Evolutionary conservation across 2,329 filamentous ascomycete species (phyloP).

Genomic region (Fusarium fujikuroi): DNA sequence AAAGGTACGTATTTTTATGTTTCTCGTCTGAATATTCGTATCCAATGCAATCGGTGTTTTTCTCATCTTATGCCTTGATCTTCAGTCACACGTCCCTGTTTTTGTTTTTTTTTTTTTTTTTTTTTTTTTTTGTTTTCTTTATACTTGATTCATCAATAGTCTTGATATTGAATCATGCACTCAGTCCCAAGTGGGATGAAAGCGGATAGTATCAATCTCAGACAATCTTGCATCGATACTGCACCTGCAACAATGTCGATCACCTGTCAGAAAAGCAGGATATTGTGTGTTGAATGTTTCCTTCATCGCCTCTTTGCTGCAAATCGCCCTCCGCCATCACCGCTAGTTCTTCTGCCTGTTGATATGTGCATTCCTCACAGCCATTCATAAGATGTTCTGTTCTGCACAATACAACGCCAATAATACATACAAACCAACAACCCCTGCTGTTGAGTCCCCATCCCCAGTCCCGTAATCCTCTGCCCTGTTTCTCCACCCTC

Average conservation of each 20-base stretch:
- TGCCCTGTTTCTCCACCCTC: constrained; percentile 37
- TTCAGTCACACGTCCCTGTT: constrained; percentile 12
- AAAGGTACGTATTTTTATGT: constrained; percentile 32
- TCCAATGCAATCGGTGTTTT: constrained; percentile 3
- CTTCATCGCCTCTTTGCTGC: constrained; percentile 9
- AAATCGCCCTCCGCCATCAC: constrained; percentile 17
- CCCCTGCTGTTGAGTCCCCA: constrained; percentile 9
- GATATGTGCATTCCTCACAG: background rate
- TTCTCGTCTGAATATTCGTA: constrained; percentile 10
- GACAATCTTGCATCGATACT: constrained; percentile 22
- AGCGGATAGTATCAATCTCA: constrained; percentile 9
- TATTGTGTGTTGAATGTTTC: background rate
- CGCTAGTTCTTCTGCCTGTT: constrained; percentile 6
- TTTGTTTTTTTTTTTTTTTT: background rate
- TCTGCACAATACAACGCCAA: constrained; percentile 12
- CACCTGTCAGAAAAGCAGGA: constrained; percentile 18
- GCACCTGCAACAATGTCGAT: constrained; percentile 23
- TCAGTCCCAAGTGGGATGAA: constrained; percentile 26
- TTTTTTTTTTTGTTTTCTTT: background rate
- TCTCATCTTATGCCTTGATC: constrained; percentile 1
- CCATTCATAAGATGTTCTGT: constrained; percentile 10
- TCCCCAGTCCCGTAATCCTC: constrained; percentile 25
- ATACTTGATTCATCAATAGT: constrained; percentile 5
- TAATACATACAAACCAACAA: background rate
- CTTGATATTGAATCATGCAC: constrained; percentile 19